phyloP scores from a whole-genome alignment of 1,139 yeast genomes.

The Pichia sp. region DNA sequence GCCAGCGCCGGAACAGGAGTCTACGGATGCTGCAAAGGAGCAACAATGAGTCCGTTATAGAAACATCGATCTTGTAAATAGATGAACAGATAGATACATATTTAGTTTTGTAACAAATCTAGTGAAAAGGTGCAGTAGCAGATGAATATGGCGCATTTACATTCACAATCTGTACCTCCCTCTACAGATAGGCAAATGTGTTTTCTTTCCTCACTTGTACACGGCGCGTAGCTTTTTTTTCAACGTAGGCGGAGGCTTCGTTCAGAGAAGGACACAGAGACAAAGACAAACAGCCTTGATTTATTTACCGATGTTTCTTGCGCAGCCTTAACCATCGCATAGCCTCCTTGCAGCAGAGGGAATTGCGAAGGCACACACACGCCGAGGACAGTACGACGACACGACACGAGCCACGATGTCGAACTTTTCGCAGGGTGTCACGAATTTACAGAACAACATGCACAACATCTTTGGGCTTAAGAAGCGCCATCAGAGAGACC shows the following conservation, averaged over 20 bases:
- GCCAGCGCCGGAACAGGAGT: neutral
- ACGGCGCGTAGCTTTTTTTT: too few species aligned
- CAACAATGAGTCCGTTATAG: neutral
- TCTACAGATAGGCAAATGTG: too few species aligned
- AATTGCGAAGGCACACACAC: too few species aligned
- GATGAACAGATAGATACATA: neutral
- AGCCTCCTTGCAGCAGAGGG: too few species aligned
- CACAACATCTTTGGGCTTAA: constrained; percentile 17
- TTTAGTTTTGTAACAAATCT: neutral
- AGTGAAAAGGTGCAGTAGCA: neutral
- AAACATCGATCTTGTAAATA: neutral
- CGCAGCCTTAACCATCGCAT: neutral
- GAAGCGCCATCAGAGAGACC: constrained; percentile 9
- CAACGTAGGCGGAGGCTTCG: too few species aligned
- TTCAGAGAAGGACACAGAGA: too few species aligned
- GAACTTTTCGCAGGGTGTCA: constrained; percentile 15
- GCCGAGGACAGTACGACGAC: too few species aligned
- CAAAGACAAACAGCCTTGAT: too few species aligned
- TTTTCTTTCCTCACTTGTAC: too few species aligned
- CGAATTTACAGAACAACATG: constrained; percentile 18
- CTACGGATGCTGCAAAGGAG: neutral
- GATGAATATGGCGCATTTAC: too few species aligned
- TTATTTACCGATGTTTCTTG: too few species aligned
- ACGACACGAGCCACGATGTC: constrained; percentile 7
- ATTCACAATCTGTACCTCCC: too few species aligned